Base-by-base conservation (phyloP, 352 stramenopile species). In the Stephanocyclus meneghinianus region DNA sequence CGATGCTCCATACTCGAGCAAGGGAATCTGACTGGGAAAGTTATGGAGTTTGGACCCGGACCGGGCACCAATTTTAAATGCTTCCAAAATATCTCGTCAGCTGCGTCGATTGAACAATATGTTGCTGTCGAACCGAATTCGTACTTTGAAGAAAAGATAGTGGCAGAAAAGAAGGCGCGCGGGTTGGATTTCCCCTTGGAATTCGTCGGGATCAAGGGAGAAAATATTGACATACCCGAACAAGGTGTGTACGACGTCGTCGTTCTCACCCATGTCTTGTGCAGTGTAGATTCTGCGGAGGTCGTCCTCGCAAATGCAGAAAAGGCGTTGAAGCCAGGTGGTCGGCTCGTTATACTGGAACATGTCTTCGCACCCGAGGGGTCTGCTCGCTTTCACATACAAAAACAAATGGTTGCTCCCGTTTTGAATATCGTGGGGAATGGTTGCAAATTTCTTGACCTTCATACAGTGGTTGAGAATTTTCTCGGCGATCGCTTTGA, bases 181-280 rank as follows among this genome's bases (percentile, higher is more conserved):
- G 70, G 70, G 8, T 76, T 87, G 47, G 48, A 50, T 10, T 83
- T 87, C 42, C 76, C 77, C 10, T 50, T 83, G 44, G 60, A 79
- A 15, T 67, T 81, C 59, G 51, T 65, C 9, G 63, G 45, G n/a
- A 42, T 85, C 6, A 74, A 78, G 45, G 81, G 76, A 51, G 81
- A 87, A 59, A 67, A 84, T 55, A 13, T 74, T 2, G 51, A 76
- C 65, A 65, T 80, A 40, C 9, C 47, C 40, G 60, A 72, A n/a
- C 2, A 75, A 29, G 74, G 67, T 65, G 70, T 42, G 0, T 87
- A 77, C 70, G 81, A 87, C 69, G 70, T 63, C 15, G 77, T 78
- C 0, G 37, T 85, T 42, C 50, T 87, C 18, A 87, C 77, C 42
- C 81, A 87, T 60, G 81, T 87, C 6, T 45, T 87, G 21, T 87